A percentile compares a stretch with the other conserved stretches of the same genome.
These are phyloP conservation scores for Podospora didyma DNA, from an alignment of 495 filamentous ascomycete genomes.

Conservation along the genomic window DNA sequence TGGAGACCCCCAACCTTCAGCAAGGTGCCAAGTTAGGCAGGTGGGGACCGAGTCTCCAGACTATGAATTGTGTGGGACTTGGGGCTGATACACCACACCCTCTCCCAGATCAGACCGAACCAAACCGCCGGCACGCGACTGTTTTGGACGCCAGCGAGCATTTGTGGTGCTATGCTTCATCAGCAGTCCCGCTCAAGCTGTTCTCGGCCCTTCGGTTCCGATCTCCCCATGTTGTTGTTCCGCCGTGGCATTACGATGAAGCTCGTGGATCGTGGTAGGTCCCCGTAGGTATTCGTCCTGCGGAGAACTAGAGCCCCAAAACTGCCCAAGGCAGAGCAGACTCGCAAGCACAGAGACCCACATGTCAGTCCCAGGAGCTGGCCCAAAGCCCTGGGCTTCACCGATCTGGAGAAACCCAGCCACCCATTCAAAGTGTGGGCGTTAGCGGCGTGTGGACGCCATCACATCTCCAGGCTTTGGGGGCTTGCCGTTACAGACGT, in stretches of 20 bases:
- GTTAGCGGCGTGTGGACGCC: background rate
- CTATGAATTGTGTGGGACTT: background rate
- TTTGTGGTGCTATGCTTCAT: no score
- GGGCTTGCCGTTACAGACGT: conserved; percentile 1
- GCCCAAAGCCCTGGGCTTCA: background rate
- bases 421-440: background rate
- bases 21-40: background rate
- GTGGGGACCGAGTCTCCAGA: background rate
- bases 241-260: no score
- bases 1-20: background rate
- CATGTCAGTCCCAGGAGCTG: no score
- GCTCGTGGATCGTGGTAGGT: no score
- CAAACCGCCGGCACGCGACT: conserved; percentile 10
- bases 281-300: no score
- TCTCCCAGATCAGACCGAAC: conserved; percentile 8
- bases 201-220: no score
- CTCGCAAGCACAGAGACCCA: no score
- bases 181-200: no score
- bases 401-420: conserved; percentile 7
- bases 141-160: background rate
- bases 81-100: background rate
- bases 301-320: no score
- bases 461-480: background rate
- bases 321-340: no score
- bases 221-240: no score